Conservation (phyloP, 768 basidiomycete species). For the Coprinopsis marcescibilis region DNA sequence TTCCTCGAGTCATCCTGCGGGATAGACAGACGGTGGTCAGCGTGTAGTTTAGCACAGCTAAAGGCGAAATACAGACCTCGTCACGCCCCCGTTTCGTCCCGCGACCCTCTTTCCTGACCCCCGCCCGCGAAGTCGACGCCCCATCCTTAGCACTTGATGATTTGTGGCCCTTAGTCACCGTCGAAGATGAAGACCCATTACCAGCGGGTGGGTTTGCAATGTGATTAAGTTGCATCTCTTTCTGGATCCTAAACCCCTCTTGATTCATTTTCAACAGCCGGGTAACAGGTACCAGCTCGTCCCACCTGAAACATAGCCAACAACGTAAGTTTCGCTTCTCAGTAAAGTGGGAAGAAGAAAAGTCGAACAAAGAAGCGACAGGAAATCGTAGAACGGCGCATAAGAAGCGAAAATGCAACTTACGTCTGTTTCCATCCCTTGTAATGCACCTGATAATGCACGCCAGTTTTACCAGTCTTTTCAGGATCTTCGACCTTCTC, state of each 20-base stretch:
- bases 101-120: slow-evolving; percentile 53
- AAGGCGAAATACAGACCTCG: slow-evolving; percentile 42
- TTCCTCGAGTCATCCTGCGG: slow-evolving; percentile 73
- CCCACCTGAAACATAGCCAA: slow-evolving; percentile 59
- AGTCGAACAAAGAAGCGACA: neutral
- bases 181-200: slow-evolving; percentile 1
- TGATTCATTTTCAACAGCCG: slow-evolving; percentile 86
- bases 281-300: slow-evolving; percentile 87
- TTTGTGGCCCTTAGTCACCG: neutral
- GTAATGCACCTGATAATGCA: slow-evolving; percentile 95
- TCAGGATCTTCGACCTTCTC: slow-evolving; percentile 63
- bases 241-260: slow-evolving; percentile 71
- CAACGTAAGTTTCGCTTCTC: neutral
- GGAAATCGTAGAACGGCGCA: neutral
- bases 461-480: slow-evolving; percentile 55
- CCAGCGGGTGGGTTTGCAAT: neutral
- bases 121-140: slow-evolving; percentile 21
- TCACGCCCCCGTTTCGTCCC: slow-evolving; percentile 72
- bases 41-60: neutral
- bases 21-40: neutral
- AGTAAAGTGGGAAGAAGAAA: neutral
- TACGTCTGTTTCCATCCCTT: slow-evolving; percentile 99
- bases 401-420: slow-evolving; percentile 20
- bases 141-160: slow-evolving; percentile 23
- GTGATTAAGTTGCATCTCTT: slow-evolving; percentile 39